Evolutionary conservation across 2,329 filamentous ascomycete genomes (phyloP), one percentile per base, ranked within the genome.

Genomic region (Dryadomyces sulphureus): DNA sequence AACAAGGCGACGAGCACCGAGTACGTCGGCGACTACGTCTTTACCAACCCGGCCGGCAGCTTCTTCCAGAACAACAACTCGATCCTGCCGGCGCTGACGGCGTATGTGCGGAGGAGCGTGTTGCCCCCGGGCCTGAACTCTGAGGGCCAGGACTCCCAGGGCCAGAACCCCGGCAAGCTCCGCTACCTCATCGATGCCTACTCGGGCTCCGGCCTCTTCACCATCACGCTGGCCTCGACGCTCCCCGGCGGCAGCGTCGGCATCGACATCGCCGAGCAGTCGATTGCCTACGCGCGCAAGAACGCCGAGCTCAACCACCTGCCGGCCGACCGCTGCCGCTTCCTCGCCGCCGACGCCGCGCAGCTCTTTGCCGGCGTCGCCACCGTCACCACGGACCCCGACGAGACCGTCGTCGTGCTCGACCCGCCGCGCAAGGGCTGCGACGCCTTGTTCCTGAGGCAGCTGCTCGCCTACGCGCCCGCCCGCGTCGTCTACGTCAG

Each of bases 21-120:
- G 63, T 95, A 93, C 64, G 76, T 98, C 51, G 86, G 82, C 58
- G 67, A 79, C 61, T 92, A 83, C 67, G 69, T 80, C 58, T 94
- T 98, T 66, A 81, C 81, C 60, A 96, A 94, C 66, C 86, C 84
- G 3, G 92, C 92, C 11, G 89, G 89, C 49, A 79, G 86, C 45
- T 98, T 98, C 69, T 98, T 98, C 75, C 92, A 98, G 60, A 98
- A 98, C 72, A 98, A 98, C 74, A 96, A 96, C 70, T 93, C 88
- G 46, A 96, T 98, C 64, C 80, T 98, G 21, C 79, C 85, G 25
- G 66, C 69, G 16, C 94, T 96, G 64, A 94, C 88, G 14, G 73
- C 78, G 53, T 94, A 93, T 67, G 85, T 96, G 60, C 84, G 87
- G 51, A 72, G 83, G 34, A 76, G 83, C 62, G 84, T 90, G 57